These are phyloP conservation scores for Chaetomiaceae sp. DNA, from an alignment of 2,329 filamentous ascomycete genomes.

Conservation along the genomic window DNA sequence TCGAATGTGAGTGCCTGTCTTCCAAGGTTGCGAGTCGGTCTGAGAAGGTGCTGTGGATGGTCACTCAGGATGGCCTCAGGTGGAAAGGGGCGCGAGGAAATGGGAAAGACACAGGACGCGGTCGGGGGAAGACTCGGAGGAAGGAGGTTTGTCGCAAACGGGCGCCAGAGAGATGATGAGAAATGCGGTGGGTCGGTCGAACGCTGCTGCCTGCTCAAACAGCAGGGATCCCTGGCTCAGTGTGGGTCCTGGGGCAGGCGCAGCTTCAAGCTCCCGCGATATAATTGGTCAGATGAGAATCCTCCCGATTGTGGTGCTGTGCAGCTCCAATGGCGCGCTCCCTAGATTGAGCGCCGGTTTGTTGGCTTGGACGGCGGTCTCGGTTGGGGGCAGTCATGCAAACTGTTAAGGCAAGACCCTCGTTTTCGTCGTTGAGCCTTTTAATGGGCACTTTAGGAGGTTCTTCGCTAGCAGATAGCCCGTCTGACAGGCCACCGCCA, in stretches of 20 bases:
- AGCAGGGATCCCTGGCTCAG: constrained; percentile 16
- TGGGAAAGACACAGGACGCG: constrained; percentile 6
- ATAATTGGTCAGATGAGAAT: constrained; percentile 23
- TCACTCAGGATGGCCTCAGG: constrained; percentile 22
- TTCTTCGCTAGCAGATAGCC: no score
- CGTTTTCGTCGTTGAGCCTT: no score
- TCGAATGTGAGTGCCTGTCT: no score
- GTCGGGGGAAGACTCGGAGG: constrained; percentile 17
- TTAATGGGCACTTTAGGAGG: no score
- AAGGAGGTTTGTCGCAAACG: constrained; percentile 16
- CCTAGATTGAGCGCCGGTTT: constrained; percentile 18
- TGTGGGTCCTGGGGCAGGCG: constrained; percentile 23
- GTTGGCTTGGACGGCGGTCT: constrained; percentile 11
- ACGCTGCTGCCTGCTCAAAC: constrained; percentile 27
- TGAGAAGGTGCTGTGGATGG: neutral
- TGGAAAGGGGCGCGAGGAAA: constrained; percentile 12
- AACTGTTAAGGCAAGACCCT: constrained; percentile 14
- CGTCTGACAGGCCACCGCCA: no score
- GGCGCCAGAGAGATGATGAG: constrained; percentile 25
- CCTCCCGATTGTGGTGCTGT: constrained; percentile 21
- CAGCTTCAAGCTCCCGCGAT: constrained; percentile 18
- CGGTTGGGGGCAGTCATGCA: neutral
- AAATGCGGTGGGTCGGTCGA: constrained; percentile 25
- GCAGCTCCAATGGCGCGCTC: constrained; percentile 23
- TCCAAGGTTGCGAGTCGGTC: neutral